Conservation (phyloP, 352 stramenopile species). For the Peronosclerospora sorghi region DNA sequence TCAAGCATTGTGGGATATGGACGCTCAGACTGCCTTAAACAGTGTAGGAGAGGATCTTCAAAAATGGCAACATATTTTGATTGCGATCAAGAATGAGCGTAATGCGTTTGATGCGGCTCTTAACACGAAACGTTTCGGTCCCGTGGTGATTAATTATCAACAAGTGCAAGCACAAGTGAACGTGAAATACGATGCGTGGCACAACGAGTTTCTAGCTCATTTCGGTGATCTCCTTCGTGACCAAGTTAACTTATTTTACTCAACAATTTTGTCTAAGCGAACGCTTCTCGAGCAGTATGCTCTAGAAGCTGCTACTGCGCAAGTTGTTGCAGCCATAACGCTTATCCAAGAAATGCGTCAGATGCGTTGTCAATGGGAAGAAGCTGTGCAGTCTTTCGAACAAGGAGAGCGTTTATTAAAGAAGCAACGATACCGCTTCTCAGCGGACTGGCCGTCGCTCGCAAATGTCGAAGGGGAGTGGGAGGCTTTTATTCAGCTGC, state of each 20-base stretch:
- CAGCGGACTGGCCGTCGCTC: slow-evolving; percentile 92
- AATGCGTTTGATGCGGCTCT: slow-evolving; percentile 90
- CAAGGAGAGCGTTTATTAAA: slow-evolving; percentile 93
- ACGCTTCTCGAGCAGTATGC: slow-evolving; percentile 89
- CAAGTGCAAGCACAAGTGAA: slow-evolving; percentile 90
- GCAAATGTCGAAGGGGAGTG: slow-evolving; percentile 94
- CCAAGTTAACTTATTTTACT: slow-evolving; percentile 87
- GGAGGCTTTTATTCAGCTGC: slow-evolving; percentile 88
- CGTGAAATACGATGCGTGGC: slow-evolving; percentile 99
- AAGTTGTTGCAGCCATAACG: slow-evolving; percentile 91
- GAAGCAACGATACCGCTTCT: slow-evolving; percentile 93
- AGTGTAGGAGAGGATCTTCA: slow-evolving; percentile 90
- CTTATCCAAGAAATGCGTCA: slow-evolving; percentile 84
- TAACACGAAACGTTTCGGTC: slow-evolving; percentile 86
- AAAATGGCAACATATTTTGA: slow-evolving; percentile 95
- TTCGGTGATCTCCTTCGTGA: slow-evolving; percentile 92
- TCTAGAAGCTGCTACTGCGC: slow-evolving; percentile 91
- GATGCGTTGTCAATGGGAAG: slow-evolving; percentile 61
- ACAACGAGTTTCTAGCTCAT: slow-evolving; percentile 95
- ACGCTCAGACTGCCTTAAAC: slow-evolving; percentile 89
- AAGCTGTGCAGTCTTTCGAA: slow-evolving; percentile 83
- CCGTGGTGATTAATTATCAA: slow-evolving; percentile 85
- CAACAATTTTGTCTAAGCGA: slow-evolving; percentile 72
- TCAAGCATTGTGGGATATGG: slow-evolving; percentile 98
- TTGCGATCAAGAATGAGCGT: slow-evolving; percentile 92